Evolutionary conservation across 75 land plant genomes (phyloP).

Genomic region (Pseudotsuga menziesii): DNA sequence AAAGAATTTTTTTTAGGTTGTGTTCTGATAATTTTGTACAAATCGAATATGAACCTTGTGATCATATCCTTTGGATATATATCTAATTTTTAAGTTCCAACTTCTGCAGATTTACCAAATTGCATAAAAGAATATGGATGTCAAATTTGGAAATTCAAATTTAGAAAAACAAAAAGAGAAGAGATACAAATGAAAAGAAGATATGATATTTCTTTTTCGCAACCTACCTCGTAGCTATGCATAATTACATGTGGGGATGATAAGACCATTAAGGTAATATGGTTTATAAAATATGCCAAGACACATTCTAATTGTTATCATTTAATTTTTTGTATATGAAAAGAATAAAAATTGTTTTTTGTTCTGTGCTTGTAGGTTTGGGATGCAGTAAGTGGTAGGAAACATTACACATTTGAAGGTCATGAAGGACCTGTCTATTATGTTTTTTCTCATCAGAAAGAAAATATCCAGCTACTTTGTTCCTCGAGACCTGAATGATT

Average conservation of each 20-base stretch:
- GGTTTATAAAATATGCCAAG: not conserved
- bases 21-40: too few relatives aligned
- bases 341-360: not conserved
- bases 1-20: too few relatives aligned
- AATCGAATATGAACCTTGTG: too few relatives aligned
- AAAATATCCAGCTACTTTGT: slow-evolving; percentile 59
- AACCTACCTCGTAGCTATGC: slow-evolving; percentile 37
- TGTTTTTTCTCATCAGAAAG: slow-evolving; percentile 69
- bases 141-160: too few relatives aligned
- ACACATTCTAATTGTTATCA: not conserved
- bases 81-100: too few relatives aligned
- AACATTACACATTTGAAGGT: slow-evolving; percentile 46
- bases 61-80: too few relatives aligned
- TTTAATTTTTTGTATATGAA: not conserved
- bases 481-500: not conserved
- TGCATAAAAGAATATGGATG: too few relatives aligned
- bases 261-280: slow-evolving; percentile 76
- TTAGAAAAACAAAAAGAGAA: too few relatives aligned
- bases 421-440: slow-evolving; percentile 80
- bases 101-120: too few relatives aligned
- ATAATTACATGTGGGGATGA: slow-evolving; percentile 93
- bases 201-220: slow-evolving; percentile 83
- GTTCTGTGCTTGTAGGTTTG: slow-evolving; percentile 23
- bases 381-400: slow-evolving; percentile 30
- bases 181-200: too few relatives aligned